phyloP scores from a whole-genome alignment of 2,329 filamentous ascomycete species.

The Conoideocrella luteorostrata region DNA sequence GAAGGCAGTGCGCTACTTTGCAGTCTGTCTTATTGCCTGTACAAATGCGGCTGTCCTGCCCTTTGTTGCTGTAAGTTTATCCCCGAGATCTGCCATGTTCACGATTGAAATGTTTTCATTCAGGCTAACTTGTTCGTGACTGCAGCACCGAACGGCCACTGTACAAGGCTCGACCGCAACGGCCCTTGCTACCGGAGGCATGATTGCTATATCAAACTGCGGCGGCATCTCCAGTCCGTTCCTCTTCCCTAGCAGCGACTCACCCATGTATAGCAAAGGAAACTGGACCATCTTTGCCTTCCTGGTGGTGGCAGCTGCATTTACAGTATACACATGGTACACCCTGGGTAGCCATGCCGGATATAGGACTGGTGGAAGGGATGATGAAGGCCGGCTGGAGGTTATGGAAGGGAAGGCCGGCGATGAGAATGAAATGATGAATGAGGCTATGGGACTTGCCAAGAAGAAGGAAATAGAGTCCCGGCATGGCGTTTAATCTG shows the following conservation, averaged over 20 bases:
- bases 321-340: constrained; percentile 24
- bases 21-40: constrained; percentile 26
- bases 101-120: neutral
- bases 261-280: constrained; percentile 26
- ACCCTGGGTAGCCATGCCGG: constrained; percentile 25
- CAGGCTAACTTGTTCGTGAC: constrained; percentile 3
- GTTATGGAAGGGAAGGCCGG: constrained; percentile 14
- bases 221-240: constrained; percentile 28
- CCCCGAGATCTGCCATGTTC: neutral
- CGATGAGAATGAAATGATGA: constrained; percentile 14
- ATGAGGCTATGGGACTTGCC: constrained; percentile 13
- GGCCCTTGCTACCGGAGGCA: constrained; percentile 26
- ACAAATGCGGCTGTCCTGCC: constrained; percentile 26
- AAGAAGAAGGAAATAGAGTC: constrained; percentile 10
- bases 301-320: constrained; percentile 17
- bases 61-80: constrained; percentile 24
- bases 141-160: constrained; percentile 25
- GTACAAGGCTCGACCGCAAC: constrained; percentile 26
- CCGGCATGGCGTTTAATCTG: too few species aligned
- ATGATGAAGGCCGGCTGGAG: constrained; percentile 16
- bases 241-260: constrained; percentile 23
- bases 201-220: constrained; percentile 27
- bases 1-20: constrained; percentile 24
- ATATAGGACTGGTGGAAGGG: constrained; percentile 19
- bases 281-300: constrained; percentile 29